phyloP scores from a whole-genome alignment of 371 early-diverging fungal species.

The Haplosporangium sp. region DNA sequence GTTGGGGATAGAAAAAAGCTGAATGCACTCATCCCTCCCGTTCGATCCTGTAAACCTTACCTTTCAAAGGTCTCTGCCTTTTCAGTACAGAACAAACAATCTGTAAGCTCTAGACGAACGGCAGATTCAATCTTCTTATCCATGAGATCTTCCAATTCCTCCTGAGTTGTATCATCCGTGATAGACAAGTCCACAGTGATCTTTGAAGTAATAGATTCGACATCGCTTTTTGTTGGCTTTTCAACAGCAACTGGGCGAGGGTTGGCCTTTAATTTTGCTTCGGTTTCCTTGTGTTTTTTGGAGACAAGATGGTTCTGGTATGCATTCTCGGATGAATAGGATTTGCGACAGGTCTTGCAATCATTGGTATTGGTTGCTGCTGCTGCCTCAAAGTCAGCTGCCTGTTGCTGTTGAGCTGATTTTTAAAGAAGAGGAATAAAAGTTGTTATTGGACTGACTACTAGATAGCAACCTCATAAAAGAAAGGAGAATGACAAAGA shows the following conservation, averaged over 20 bases:
- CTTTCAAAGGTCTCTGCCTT: slow-evolving; percentile 75
- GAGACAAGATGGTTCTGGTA: slow-evolving; percentile 89
- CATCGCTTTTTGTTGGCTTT: slow-evolving; percentile 59
- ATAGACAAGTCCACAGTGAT: slow-evolving; percentile 64
- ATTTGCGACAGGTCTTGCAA: slow-evolving; percentile 61
- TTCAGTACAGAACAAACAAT: slow-evolving; percentile 89
- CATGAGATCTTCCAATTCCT: slow-evolving; percentile 70
- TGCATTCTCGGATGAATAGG: slow-evolving; percentile 71
- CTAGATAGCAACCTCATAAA: too few species aligned
- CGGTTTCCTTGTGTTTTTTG: slow-evolving; percentile 92
- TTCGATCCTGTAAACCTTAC: slow-evolving; percentile 6
- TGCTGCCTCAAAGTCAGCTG: slow-evolving; percentile 45
- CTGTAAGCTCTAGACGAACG: slow-evolving; percentile 70
- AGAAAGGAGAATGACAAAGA: neutral
- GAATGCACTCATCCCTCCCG: too few species aligned
- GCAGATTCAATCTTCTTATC: slow-evolving; percentile 80
- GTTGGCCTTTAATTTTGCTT: slow-evolving; percentile 59
- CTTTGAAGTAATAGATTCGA: slow-evolving; percentile 60
- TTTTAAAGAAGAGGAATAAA: neutral
- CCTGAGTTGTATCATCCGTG: slow-evolving; percentile 64
- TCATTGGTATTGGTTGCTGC: slow-evolving; percentile 39
- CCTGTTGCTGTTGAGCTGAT: slow-evolving; percentile 61
- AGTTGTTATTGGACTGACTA: too few species aligned
- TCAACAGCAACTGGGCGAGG: slow-evolving; percentile 56
- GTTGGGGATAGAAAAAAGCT: neutral